Base-by-base conservation (phyloP, 352 stramenopile species). In the Elongisporangium undulatum region DNA sequence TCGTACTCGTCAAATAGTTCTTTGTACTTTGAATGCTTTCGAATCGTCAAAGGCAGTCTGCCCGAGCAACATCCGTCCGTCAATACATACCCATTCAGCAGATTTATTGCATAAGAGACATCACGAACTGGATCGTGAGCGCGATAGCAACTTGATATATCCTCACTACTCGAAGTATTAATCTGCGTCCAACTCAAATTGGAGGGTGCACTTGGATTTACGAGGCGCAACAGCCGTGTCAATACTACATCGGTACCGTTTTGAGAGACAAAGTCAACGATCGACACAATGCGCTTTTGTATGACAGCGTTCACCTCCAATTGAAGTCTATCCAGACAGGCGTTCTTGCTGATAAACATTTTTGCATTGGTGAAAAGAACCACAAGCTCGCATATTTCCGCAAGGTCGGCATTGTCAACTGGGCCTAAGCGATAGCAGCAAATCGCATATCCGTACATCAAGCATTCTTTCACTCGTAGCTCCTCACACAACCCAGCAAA, bases 361-460 rank as follows among this genome's bases (percentile, higher is more conserved):
- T 41, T 41, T 15, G 29, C 67, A 9, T 72, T 79, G 49, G 71
- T 65, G 51, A 83, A 89, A 0, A 77, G 48, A 19, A 87, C 67
- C 1, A 84, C 29, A 38, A 85, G 55, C 39, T 87, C 73, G 22
- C 68, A 80, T 4, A 84, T 38, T 51, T 78, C 70, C 13, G 64
- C 24, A 7, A 62, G 29, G 9, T 2, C 29, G 13, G 45, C 29
- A 4, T 62, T 20, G 2, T 55, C 64, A 63, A 22, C 64, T 26
- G 54, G 64, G 13, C 48, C 58, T 2, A 41, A 13, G 13, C 29
- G 29, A 41, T 76, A 79, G 2, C 69, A 34, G 0, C 29, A 41
- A 2, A 90, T 53, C 3, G 74, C 75, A 22, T 64, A 82, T 3
- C 67, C 72, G 50, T 79, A 85, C 8, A 85, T 45, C 21, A 84